Base-by-base conservation (phyloP, 2,329 filamentous ascomycete species). In the Graphilbum fragrans region DNA sequence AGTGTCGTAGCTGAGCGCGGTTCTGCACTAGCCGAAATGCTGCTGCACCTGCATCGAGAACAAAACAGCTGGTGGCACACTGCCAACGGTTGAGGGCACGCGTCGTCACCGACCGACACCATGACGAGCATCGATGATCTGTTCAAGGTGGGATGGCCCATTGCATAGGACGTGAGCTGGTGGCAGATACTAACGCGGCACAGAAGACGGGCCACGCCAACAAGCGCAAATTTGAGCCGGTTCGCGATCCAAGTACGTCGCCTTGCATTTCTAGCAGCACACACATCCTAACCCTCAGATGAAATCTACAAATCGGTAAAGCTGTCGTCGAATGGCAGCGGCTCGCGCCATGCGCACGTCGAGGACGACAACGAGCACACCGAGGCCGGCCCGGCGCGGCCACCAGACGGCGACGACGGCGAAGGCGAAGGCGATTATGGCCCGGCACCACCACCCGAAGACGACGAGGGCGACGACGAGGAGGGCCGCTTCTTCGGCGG, bases 401-500 rank as follows among this genome's bases (percentile, higher is more conserved):
- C 62, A 5, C 66, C 69, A 27, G 58, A 63, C 14, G 68, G 72
- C 44, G 67, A 69, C 34, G 61, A 64, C 31, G 49, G 52, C n/a
- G 47, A 36, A 29, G 74, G 74, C 37, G 71, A 72, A 39, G 63
- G 59, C 25, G 58, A 64, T 50, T 64, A 64, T 44, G 66, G 66
- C 16, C 66, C 66, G 23, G 53, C 60, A 4, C 49, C 58, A 20
- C 65, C 69, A 1, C 72, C 73, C 3, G 67, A 70, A 11, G 57
- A 56, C 11, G 55, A 55, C 4, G 57, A 48, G 10, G 58, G 53
- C 42, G 84, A 90, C 50, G 88, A 94, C 52, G 86, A 94, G 41
- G 92, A 94, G 49, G 92, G 90, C 1, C 80, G 92, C 11, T 98
- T 98, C 66, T 98, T 95, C 53, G 92, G 90, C 35, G 85, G 87